Evolutionary conservation across 2,329 filamentous ascomycete genomes (phyloP).

Genomic region (Fusarium zealandicum): DNA sequence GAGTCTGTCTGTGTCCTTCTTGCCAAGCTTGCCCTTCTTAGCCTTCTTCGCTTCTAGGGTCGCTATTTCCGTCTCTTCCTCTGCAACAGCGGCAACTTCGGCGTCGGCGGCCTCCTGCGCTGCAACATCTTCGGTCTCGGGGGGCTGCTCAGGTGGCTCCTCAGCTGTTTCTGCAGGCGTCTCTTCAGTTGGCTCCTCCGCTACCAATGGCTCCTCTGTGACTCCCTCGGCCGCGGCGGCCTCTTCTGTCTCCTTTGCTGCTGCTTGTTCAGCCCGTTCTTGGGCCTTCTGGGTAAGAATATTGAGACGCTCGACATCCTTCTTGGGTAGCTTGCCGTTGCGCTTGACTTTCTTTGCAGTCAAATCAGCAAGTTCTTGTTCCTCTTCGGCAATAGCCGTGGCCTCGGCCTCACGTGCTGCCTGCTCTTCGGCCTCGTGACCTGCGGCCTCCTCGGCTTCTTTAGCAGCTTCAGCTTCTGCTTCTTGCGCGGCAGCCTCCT

Average conservation of each 20-base stretch:
- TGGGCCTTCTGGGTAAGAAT: constrained; percentile 24
- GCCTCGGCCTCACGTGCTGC: constrained; percentile 41
- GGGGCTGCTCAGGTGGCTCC: not conserved
- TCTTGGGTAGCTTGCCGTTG: constrained; percentile 35
- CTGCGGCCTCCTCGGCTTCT: constrained; percentile 23
- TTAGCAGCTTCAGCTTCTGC: constrained; percentile 23
- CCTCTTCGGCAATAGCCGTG: constrained; percentile 38
- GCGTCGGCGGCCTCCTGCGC: constrained; percentile 13
- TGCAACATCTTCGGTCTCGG: constrained; percentile 11
- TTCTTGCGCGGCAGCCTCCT: constrained; percentile 40
- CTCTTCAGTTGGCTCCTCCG: constrained; percentile 23
- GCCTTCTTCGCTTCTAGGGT: constrained; percentile 33
- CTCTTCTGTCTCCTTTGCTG: constrained; percentile 41
- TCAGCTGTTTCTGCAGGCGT: constrained; percentile 2
- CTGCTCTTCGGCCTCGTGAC: constrained; percentile 22
- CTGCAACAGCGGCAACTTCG: constrained; percentile 25
- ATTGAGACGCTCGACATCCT: constrained; percentile 34
- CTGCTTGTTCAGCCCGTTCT: constrained; percentile 38
- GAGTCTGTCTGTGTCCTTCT: constrained; percentile 33
- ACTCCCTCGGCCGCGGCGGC: constrained; percentile 30
- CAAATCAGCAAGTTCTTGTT: constrained; percentile 36
- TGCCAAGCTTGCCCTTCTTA: constrained; percentile 34
- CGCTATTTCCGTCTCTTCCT: constrained; percentile 32
- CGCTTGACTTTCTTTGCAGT: constrained; percentile 36
- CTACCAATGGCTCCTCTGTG: constrained; percentile 25